Evolutionary conservation across 805 yeast genomes (phyloP).

Genomic region (Grigorovia yakushimaensis): DNA sequence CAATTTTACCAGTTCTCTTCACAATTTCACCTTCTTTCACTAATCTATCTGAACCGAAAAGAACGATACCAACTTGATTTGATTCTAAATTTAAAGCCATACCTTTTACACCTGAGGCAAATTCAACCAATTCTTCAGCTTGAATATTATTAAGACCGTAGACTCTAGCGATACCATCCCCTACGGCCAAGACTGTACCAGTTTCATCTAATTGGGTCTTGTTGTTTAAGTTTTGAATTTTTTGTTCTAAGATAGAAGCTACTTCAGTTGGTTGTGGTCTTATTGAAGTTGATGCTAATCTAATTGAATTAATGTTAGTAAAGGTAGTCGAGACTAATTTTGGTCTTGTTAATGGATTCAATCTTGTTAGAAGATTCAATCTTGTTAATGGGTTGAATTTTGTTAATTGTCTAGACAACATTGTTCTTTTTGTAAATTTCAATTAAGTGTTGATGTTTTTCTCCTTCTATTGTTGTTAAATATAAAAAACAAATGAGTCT

Average conservation of each 20-base stretch:
- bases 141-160: constrained; percentile 99
- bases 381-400: not conserved
- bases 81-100: constrained; percentile 99
- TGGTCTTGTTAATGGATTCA: not conserved
- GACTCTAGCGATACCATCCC: constrained; percentile 99
- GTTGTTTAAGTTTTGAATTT: constrained; percentile 97
- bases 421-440: not conserved
- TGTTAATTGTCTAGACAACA: not conserved
- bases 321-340: too few species aligned
- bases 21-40: constrained; percentile 99
- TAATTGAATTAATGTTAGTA: too few species aligned
- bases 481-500: too few species aligned
- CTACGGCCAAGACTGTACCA: constrained; percentile 98
- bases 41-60: constrained; percentile 97
- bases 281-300: constrained; percentile 65
- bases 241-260: constrained; percentile 96
- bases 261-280: constrained; percentile 99
- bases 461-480: too few species aligned
- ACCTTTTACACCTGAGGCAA: constrained; percentile 99
- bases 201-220: constrained; percentile 98
- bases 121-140: constrained; percentile 99
- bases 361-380: not conserved
- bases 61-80: constrained; percentile 99
- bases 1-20: constrained; percentile 99
- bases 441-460: not conserved